Percentiles rank a stretch among this genome's conserved stretches.
Evolutionary conservation across 352 stramenopile species (phyloP).

Genomic region (Pythium pyrilobum): DNA sequence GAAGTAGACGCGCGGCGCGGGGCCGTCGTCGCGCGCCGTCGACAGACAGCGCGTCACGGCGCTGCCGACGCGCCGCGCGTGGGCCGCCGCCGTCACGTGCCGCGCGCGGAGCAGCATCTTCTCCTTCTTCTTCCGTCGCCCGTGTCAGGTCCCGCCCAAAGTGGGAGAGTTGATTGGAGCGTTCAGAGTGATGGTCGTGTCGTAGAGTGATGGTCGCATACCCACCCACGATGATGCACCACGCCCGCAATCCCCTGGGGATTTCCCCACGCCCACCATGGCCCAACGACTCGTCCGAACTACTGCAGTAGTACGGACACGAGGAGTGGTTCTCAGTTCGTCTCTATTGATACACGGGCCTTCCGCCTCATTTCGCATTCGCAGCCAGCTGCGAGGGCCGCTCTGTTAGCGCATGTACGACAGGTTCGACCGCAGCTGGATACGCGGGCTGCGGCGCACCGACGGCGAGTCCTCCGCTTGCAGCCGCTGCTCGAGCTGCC

Average conservation of each 20-base stretch:
- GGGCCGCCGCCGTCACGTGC: not conserved
- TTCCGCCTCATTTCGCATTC: not conserved
- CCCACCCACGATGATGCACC: not conserved
- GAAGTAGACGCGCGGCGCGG: constrained; percentile 43
- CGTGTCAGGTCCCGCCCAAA: too few species aligned
- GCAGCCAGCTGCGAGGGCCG: not conserved
- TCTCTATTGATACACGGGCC: constrained; percentile 7
- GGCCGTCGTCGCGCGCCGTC: not conserved
- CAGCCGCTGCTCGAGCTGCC: not conserved
- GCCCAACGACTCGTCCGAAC: too few species aligned
- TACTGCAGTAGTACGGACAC: too few species aligned
- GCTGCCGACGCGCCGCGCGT: not conserved
- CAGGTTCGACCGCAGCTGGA: constrained; percentile 8
- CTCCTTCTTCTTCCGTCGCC: not conserved
- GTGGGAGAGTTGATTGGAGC: not conserved
- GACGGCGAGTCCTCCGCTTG: constrained; percentile 2
- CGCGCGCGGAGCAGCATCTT: constrained; percentile 6
- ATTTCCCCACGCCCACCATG: too few species aligned
- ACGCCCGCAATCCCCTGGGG: constrained; percentile 3
- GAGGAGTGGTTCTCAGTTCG: too few species aligned
- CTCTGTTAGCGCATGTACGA: constrained; percentile 12
- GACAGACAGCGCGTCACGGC: constrained; percentile 1
- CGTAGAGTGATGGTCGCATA: constrained; percentile 9
- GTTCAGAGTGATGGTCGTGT: constrained; percentile 9
- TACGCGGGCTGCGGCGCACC: constrained; percentile 14